phyloP scores from a whole-genome alignment of 1,284 basidiomycete species.

The Fomitopsis betulina region DNA sequence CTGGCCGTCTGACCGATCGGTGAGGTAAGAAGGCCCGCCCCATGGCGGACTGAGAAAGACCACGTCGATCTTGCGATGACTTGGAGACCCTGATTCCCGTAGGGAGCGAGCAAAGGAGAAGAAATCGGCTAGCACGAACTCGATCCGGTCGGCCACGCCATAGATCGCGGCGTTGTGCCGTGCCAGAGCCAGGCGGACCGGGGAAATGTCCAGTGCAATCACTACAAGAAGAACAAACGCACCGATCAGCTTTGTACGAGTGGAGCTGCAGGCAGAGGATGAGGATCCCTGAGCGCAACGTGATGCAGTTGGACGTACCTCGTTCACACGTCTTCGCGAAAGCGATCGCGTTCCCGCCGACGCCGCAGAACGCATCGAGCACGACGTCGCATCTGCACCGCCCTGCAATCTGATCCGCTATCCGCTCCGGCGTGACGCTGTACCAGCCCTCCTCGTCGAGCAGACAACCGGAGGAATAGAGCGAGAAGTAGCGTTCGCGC shows the following conservation, averaged over 20 bases:
- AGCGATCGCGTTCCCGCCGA: slow-evolving; percentile 96
- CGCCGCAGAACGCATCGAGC: slow-evolving; percentile 95
- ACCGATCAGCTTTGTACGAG: background rate
- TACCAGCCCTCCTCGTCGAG: slow-evolving; percentile 94
- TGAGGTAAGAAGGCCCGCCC: slow-evolving; percentile 79
- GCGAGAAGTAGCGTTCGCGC: slow-evolving; percentile 75
- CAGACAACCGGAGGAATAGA: slow-evolving; percentile 75
- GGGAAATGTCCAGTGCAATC: slow-evolving; percentile 89
- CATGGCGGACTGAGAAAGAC: slow-evolving; percentile 93
- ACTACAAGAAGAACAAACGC: slow-evolving; percentile 41
- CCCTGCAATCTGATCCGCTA: slow-evolving; percentile 90
- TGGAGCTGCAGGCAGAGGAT: slow-evolving; percentile 3
- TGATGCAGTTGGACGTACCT: slow-evolving; percentile 45
- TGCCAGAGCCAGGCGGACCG: slow-evolving; percentile 79
- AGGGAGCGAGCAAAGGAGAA: slow-evolving; percentile 65
- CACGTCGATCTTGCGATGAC: slow-evolving; percentile 59
- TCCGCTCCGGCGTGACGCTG: slow-evolving; percentile 90
- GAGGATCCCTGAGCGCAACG: background rate
- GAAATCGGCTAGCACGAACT: slow-evolving; percentile 90
- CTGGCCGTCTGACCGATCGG: slow-evolving; percentile 20
- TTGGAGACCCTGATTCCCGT: background rate
- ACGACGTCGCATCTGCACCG: slow-evolving; percentile 82
- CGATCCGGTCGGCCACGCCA: slow-evolving; percentile 91
- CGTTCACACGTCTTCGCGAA: slow-evolving; percentile 94
- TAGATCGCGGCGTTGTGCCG: slow-evolving; percentile 91